Base-by-base conservation (phyloP, 768 basidiomycete genomes). In the Vararia minispora region DNA sequence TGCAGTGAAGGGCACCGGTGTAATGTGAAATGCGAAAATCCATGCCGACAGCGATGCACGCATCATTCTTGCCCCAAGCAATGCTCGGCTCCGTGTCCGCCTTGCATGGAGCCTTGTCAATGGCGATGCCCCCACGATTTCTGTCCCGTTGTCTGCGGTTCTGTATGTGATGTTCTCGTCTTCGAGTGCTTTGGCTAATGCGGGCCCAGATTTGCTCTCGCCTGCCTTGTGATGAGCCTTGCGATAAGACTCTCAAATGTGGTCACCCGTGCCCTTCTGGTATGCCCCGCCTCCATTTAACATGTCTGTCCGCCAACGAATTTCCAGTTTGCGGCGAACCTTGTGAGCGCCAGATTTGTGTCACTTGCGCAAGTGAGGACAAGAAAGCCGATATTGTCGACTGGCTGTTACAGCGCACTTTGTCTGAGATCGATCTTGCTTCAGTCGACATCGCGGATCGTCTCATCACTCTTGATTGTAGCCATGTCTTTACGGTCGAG, bases 401-500 rank as follows among this genome's bases (percentile, higher is more conserved):
- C 43, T 48, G 60, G 39, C 58, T 65, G 46, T 45, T 58, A 53
- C 51, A 55, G 28, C 43, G 50, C 12, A 52, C 49, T 5, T 33
- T 64, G 21, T 48, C 37, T 9, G 53, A 56, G 12, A 41, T 55
- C 21, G 52, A 56, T 33, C 37, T 45, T 3, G 20, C 26, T 8
- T 55, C 52, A 0, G 44, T 44, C 18, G 63, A 64, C 13, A 40
- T 55, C 18, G 48, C 53, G 33, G 57, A 55, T 9, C 50, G 49
- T 9, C 33, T 52, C 3, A 54, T 57, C n/a, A 52, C 37, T 3
- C 43, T 56, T 5, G 52, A 52, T 25, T 66, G 65, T 35, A 54
- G 58, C 1, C 65, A 67, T 42, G 48, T 53, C 28, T 63, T 66
- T 46, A 65, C 65, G 0, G 58, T 62, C 5, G 62, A 60, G 42